Evolutionary conservation across 2,329 filamentous ascomycete species (phyloP), one percentile per base, ranked within the genome.

Genomic region (Stachybotrys chartarum): DNA sequence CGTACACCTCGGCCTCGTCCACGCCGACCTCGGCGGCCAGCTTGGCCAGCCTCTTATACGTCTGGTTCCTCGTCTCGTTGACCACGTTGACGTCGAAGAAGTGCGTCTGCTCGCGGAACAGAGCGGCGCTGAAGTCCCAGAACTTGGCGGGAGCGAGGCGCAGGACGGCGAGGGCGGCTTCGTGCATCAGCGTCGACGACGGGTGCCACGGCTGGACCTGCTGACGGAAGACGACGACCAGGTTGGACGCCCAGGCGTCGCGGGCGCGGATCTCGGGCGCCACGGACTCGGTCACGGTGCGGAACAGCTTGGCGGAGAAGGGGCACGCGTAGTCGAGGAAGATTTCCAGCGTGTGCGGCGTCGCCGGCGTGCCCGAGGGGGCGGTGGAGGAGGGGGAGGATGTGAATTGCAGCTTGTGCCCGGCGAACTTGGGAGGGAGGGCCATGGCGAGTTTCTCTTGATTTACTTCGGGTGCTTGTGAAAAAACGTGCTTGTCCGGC

Each of bases 121-220:
- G 78, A 7, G 78, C 81, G 46, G 78, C 78, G 70, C 84, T 89
- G 71, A 93, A 97, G 16, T 80, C 77, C 85, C 87, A 96, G 79
- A 95, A 97, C 61, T 84, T 85, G 17, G 79, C 76, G 0, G 89
- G 87, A 3, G 83, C 76, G 7, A 90, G 71, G 53, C 81, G 82
- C 62, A 93, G 79, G 1, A 97, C 90, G 3, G 91, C 93, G 35
- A 91, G 81, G 4, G 78, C 92, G 35, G 91, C 88, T 79, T 97
- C 93, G 75, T 93, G 90, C 55, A 83, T 78, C 11, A 91, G 79
- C 7, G 88, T 91, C 46, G 85, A 91, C 18, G 88, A 91, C 1
- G 93, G 93, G 74, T 97, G 92, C 93, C 93, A 96, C 14, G 91
- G 91, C 75, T 96, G 91, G 65, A 97, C 84, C 70, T 96, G 91